Evolutionary conservation across 2,329 filamentous ascomycete species (phyloP).

Genomic region (Fusarium nisikadoi): DNA sequence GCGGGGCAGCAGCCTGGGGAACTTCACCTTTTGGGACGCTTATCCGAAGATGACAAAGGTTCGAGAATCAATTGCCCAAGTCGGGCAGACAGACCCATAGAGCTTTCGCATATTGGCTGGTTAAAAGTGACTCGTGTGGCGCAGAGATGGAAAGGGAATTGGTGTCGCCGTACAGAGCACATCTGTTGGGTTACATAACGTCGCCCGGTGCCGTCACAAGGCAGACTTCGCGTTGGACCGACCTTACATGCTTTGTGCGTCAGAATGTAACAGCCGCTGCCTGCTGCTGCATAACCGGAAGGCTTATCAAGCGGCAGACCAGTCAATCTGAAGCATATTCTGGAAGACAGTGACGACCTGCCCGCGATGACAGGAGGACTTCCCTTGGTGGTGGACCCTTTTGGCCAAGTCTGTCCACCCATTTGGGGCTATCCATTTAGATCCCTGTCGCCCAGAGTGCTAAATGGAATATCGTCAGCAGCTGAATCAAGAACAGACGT

Average conservation of each 20-base stretch:
- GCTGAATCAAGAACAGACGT: slow-evolving; percentile 9
- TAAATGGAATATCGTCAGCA: slow-evolving; percentile 25
- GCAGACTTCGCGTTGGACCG: not conserved
- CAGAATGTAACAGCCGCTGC: not conserved
- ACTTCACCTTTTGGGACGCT: slow-evolving; percentile 16
- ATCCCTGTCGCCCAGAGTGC: slow-evolving; percentile 22
- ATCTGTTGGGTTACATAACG: not conserved
- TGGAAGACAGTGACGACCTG: not conserved
- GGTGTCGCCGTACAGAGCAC: not conserved
- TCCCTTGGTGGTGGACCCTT: slow-evolving; percentile 12
- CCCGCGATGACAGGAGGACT: slow-evolving; percentile 10
- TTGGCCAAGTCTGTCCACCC: slow-evolving; percentile 12
- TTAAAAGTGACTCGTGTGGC: slow-evolving; percentile 9
- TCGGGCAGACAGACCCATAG: slow-evolving; percentile 2
- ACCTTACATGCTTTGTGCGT: not conserved
- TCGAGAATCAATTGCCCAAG: not conserved
- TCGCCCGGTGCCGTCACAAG: not conserved
- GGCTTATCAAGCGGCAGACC: not conserved
- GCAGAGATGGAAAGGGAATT: slow-evolving; percentile 11
- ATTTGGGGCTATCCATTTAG: slow-evolving; percentile 27
- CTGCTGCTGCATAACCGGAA: not conserved
- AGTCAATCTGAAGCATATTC: not conserved
- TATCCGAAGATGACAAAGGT: slow-evolving; percentile 26
- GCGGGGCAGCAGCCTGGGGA: slow-evolving; percentile 12
- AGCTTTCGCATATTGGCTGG: slow-evolving; percentile 9